Conservation (phyloP, 768 basidiomycete species). For the Boletus speciosus region DNA sequence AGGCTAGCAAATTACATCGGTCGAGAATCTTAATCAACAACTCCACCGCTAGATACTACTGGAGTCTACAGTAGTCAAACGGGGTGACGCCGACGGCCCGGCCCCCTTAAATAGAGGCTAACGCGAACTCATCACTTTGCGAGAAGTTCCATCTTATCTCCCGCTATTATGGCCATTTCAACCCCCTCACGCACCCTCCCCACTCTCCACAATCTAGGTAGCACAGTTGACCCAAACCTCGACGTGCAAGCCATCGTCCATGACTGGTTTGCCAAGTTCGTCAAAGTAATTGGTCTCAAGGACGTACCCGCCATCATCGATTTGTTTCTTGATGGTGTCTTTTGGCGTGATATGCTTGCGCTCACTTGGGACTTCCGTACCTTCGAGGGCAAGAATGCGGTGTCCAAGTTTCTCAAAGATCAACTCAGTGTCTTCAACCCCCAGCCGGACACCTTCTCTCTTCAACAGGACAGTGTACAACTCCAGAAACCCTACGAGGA, state of each 20-base stretch:
- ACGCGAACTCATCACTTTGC: background rate
- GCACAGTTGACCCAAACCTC: constrained; percentile 29
- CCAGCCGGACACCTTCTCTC: constrained; percentile 18
- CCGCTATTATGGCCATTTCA: constrained; percentile 7
- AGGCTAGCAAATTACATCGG: background rate
- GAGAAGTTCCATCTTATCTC: background rate
- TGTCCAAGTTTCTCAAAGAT: constrained; percentile 45
- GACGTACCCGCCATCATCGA: constrained; percentile 36
- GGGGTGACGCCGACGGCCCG: background rate
- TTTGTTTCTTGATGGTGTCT: constrained; percentile 34
- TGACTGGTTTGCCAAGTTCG: constrained; percentile 43
- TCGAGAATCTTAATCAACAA: background rate
- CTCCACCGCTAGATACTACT: background rate
- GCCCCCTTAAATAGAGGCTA: background rate
- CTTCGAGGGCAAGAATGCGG: constrained; percentile 41
- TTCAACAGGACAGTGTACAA: constrained; percentile 16
- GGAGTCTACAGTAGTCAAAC: background rate
- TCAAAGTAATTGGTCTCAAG: constrained; percentile 29
- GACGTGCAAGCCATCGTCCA: constrained; percentile 35
- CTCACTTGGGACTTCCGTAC: constrained; percentile 65
- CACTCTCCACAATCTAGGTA: constrained; percentile 23
- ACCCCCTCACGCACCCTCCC: constrained; percentile 13
- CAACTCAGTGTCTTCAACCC: constrained; percentile 34
- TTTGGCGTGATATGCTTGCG: constrained; percentile 61
- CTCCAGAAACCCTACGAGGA: constrained; percentile 34